Evolutionary conservation across 257 asterid species (phyloP).

Genomic region (Primulina huaijiensis): DNA sequence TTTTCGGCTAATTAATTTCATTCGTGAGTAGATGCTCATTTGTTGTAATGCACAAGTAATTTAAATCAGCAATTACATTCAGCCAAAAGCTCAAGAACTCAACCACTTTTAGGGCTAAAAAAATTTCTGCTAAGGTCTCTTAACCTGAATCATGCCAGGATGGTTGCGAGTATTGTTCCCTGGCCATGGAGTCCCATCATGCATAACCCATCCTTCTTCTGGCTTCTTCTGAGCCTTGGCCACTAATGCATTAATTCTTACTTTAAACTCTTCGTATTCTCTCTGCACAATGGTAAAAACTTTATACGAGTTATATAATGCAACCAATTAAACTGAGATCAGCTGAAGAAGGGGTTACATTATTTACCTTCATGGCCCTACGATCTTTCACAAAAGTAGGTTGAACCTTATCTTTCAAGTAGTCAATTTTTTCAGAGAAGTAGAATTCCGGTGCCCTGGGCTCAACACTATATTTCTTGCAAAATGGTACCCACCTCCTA

Average conservation of each 20-base stretch:
- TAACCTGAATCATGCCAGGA: constrained; percentile 90
- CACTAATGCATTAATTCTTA: constrained; percentile 67
- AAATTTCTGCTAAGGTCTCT: background rate
- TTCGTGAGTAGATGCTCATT: background rate
- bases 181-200: constrained; percentile 90
- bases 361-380: constrained; percentile 77
- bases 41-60: background rate
- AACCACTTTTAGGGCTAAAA: background rate
- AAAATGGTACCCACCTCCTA: constrained; percentile 87
- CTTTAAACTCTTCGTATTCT: constrained; percentile 83
- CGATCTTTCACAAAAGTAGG: constrained; percentile 84
- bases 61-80: background rate
- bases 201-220: constrained; percentile 94
- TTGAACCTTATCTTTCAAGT: constrained; percentile 74
- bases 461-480: constrained; percentile 67
- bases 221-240: constrained; percentile 87
- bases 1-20: constrained; percentile 5
- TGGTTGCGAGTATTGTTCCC: constrained; percentile 84
- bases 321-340: background rate
- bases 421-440: constrained; percentile 76
- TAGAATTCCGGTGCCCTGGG: constrained; percentile 84
- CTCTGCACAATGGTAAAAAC: constrained; percentile 44
- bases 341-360: background rate
- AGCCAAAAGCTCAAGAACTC: background rate
- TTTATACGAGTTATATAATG: background rate